Evolutionary conservation across 495 filamentous ascomycete genomes (phyloP), one percentile per base, ranked within the genome.

Genomic region (Neurospora sp.): DNA sequence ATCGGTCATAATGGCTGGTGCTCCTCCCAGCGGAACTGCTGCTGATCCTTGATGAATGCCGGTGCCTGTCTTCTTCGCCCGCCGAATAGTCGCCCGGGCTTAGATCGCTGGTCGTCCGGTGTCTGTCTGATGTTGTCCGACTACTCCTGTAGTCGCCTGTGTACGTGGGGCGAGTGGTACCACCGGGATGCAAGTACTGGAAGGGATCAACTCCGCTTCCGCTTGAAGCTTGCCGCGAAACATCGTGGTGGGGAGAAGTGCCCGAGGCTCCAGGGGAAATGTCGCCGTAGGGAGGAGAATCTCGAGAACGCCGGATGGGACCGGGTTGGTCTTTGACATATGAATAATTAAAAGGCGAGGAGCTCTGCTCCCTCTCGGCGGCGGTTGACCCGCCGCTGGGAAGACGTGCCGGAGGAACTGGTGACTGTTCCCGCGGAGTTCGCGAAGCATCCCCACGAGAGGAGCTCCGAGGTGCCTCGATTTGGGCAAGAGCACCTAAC

Each of bases 341-440:
- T 66, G 83, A 78, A 75, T 83, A 86, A 11, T 80, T 74, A 72
- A 85, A 85, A 14, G 84, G 83, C 11, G 83, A 81, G 8, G 81
- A 79, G 62, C 81, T 79, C 70, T 69, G 76, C 4, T 81, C 78
- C 42, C 78, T 70, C 66, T 81, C 78, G 8, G 72, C 42, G 31
- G 74, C 48, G n/a, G 70, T 73, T 66, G 54, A 8, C 7, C 27
- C 35, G 27, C 75, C 74, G 44, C 81, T 80, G 7, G 79, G 75
- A 18, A 77, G 70, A 39, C 77, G 74, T 10, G 54, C 73, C 69
- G 73, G 77, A 75, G 70, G 82, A 81, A 38, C 75, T 69, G 39
- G 80, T 76, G 81, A 82, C 31, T 78, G 83, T 44, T 75, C 76
- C 66, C 81, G 82, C 42, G 77, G 70, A 23, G 76, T 71, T 3